Base-by-base conservation (phyloP, 495 filamentous ascomycete species). In the Tuber calosporum region DNA sequence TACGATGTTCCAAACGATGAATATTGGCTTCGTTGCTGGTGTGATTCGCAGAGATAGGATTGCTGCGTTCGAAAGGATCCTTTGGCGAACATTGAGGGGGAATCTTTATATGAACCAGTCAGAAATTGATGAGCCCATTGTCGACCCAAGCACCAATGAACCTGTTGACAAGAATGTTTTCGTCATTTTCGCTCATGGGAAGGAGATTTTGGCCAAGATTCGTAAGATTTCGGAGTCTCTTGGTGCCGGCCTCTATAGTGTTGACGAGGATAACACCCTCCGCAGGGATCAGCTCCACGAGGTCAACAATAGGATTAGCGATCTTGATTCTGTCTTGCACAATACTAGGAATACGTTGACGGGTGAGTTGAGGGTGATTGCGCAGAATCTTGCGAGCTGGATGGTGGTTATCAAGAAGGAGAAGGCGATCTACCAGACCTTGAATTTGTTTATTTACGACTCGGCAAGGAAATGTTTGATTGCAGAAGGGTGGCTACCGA, bases 81-180 rank as follows among this genome's bases (percentile, higher is more conserved):
- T 99, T 22, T 99, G 95, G 95, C 87, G 95, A 71, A 97, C 95
- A 0, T 86, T 99, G 71, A 93, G 95, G 79, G 95, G 95, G 77
- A 99, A 99, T 84, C 87, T 99, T 30, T 99, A 97, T 85, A 99
- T 99, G 95, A 99, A 98, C 84, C 95, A 99, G 85, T 92, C 94
- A 43, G 95, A 98, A 85, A 98, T 99, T 71, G 90, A 92, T 40
- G 93, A 98, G 78, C 89, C 93, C n/a, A 91, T 99, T 72, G 86
- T 96, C 82, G 93, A 99, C 83, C 95, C 95, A 36, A 85, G 88
- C 77, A 96, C 88, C 84, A 96, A 97, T 83, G 95, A 98, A 83
- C 86, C 90, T 67, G 86, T 96, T 75, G 89, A 89, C 83, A 99
- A 99, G 89, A 99, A 97, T 80, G 95, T 98, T 72, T 99, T 98